phyloP scores from a whole-genome alignment of 306 rosid species.

The Herpetospermum pedunculosum region DNA sequence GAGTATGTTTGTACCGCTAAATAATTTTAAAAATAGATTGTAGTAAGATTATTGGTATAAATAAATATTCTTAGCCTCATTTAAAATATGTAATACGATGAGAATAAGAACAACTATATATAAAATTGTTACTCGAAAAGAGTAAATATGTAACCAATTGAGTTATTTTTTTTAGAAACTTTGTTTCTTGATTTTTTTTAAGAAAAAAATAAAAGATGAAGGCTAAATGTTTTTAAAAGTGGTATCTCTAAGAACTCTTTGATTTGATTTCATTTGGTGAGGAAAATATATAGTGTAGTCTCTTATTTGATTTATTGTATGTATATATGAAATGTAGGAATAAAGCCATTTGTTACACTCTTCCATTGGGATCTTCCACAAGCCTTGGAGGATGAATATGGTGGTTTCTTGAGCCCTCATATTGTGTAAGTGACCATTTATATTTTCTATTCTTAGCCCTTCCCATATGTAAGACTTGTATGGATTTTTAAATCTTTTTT shows the following conservation, averaged over 20 bases:
- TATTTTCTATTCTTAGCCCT: neutral
- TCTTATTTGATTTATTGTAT: neutral
- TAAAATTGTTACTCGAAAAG: no score
- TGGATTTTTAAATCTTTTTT: no score
- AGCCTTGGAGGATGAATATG: neutral
- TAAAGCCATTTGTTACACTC: neutral
- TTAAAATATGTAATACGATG: no score
- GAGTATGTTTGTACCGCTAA: no score
- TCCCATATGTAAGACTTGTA: no score
- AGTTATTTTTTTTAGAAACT: no score
- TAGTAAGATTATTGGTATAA: no score
- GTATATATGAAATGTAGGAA: neutral
- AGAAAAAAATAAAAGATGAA: neutral
- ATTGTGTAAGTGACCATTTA: neutral
- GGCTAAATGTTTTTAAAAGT: neutral
- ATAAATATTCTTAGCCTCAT: neutral
- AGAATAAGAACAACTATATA: no score
- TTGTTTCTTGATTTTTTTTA: no score
- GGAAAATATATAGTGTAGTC: neutral
- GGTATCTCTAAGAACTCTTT: neutral
- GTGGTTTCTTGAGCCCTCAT: neutral
- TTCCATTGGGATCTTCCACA: constrained; percentile 10
- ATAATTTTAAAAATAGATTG: no score
- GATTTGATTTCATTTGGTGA: neutral
- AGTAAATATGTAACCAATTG: no score